Evolutionary conservation across 2,329 filamentous ascomycete genomes (phyloP).

Genomic region (Magnaporthiopsis rhizophila): DNA sequence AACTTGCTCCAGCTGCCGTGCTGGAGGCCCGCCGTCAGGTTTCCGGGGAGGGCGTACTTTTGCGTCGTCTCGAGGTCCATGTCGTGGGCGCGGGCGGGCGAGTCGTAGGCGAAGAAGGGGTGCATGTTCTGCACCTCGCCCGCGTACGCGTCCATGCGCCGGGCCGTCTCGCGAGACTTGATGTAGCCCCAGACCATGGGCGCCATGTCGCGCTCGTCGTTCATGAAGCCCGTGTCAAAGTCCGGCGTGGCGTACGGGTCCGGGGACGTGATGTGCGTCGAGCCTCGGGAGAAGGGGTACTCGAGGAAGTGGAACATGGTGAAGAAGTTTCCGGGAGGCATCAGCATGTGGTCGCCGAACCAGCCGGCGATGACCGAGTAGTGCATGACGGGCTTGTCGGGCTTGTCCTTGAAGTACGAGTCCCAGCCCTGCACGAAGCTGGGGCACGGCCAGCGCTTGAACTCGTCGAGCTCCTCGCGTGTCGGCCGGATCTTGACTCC

Average conservation of each 20-base stretch:
- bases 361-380: constrained; percentile 68
- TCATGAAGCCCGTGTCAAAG: constrained; percentile 80
- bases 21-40: constrained; percentile 62
- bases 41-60: constrained; percentile 64
- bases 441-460: constrained; percentile 65
- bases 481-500: constrained; percentile 72
- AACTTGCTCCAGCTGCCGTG: constrained; percentile 65
- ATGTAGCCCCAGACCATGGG: constrained; percentile 82
- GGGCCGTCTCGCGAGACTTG: constrained; percentile 72
- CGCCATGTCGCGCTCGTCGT: constrained; percentile 75
- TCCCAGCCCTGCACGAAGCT: constrained; percentile 72
- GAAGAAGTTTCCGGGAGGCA: constrained; percentile 72
- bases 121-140: constrained; percentile 64
- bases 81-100: constrained; percentile 60
- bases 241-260: constrained; percentile 68
- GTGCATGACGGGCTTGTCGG: constrained; percentile 82
- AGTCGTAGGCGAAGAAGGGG: constrained; percentile 65
- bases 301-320: constrained; percentile 78
- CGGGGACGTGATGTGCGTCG: constrained; percentile 61
- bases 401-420: constrained; percentile 76
- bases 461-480: constrained; percentile 56
- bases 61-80: constrained; percentile 71
- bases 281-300: constrained; percentile 68
- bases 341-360: constrained; percentile 54
- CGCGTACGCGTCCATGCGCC: constrained; percentile 69